A percentile compares a stretch with the other conserved stretches of the same genome.
Evolutionary conservation across 208 protist genomes (phyloP).

Genomic region (Trypanosoma conorhini): DNA sequence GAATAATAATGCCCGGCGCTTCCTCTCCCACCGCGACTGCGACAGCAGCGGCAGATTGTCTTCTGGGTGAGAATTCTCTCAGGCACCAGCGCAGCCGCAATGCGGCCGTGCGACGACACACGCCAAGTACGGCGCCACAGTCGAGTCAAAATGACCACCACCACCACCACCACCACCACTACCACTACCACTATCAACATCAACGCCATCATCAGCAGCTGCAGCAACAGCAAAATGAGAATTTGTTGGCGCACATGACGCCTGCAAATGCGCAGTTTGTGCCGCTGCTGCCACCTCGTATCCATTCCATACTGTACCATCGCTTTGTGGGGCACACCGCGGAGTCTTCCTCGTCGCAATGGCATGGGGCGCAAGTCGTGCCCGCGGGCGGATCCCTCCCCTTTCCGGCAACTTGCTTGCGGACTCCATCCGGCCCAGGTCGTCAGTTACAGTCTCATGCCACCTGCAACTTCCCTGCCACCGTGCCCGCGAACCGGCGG

Average conservation of each 20-base stretch:
- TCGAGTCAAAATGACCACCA: slow-evolving; percentile 13
- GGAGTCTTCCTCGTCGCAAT: neutral
- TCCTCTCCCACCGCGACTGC: neutral
- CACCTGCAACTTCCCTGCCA: neutral
- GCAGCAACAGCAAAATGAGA: slow-evolving; percentile 2
- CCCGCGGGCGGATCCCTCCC: neutral
- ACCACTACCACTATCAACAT: slow-evolving; percentile 24
- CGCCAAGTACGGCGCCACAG: neutral
- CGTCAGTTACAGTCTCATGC: neutral
- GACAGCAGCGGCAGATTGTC: neutral
- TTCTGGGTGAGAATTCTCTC: slow-evolving; percentile 6
- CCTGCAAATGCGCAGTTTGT: neutral
- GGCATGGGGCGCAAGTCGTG: neutral
- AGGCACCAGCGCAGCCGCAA: neutral
- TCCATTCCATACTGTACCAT: slow-evolving; percentile 22
- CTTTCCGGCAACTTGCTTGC: neutral
- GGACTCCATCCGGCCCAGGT: neutral
- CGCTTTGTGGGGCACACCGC: neutral
- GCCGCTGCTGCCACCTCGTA: slow-evolving; percentile 12
- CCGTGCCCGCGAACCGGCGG: neutral
- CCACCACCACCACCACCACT: slow-evolving; percentile 28
- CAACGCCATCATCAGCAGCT: slow-evolving; percentile 25
- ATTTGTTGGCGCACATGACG: neutral
- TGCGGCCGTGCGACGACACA: neutral
- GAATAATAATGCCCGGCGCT: slow-evolving; percentile 4